phyloP scores from a whole-genome alignment of 768 basidiomycete species.

The Rhodotorula kratochvilovae region DNA sequence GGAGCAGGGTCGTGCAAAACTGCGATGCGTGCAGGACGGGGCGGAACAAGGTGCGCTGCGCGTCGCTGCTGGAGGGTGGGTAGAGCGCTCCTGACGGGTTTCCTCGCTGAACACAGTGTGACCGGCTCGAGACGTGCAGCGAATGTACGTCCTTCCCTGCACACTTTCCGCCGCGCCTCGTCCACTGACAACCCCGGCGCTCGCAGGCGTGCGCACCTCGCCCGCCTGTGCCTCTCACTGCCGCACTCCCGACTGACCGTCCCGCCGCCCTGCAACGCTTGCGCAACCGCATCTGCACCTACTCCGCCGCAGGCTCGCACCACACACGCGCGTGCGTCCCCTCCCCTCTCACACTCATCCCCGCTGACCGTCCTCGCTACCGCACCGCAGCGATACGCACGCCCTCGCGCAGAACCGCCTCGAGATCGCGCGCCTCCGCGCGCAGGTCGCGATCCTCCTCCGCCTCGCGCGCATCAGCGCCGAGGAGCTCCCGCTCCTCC shows the following conservation, averaged over 20 bases:
- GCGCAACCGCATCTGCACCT: too few species aligned
- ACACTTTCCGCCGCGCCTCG: too few species aligned
- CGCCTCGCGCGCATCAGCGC: background rate
- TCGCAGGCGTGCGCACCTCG: background rate
- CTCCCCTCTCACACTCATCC: background rate
- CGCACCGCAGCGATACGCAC: background rate
- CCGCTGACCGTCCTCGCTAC: background rate
- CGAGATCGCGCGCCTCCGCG: background rate
- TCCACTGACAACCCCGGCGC: too few species aligned
- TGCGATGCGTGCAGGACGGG: background rate
- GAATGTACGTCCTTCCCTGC: background rate
- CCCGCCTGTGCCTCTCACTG: too few species aligned
- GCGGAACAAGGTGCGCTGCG: conserved; percentile 1
- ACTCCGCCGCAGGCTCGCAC: too few species aligned
- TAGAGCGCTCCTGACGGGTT: background rate
- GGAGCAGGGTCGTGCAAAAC: background rate
- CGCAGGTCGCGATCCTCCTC: background rate
- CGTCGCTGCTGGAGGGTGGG: too few species aligned
- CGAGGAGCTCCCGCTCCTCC: background rate
- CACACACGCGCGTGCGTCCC: too few species aligned
- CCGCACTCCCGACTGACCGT: too few species aligned
- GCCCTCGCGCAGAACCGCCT: background rate
- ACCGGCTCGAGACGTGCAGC: background rate
- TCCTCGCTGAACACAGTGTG: background rate
- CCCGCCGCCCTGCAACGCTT: too few species aligned